Evolutionary conservation across 1,284 basidiomycete species (phyloP), one percentile per base, ranked within the genome.

Genomic region (Bondarzewia mesenterica): DNA sequence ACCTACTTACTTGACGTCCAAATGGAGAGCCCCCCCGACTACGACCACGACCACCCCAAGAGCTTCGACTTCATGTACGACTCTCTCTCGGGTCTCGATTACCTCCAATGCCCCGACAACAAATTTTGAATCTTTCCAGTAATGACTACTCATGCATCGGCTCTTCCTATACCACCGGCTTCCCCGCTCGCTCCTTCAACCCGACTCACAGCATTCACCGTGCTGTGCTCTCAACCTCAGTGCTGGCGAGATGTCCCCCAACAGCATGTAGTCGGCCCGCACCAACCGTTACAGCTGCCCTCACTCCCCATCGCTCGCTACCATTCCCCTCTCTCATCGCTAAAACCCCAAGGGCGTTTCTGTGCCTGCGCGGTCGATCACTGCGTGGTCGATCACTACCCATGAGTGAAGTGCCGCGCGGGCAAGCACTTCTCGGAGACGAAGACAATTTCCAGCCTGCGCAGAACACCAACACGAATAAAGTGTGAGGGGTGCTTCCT

Each of bases 191-290:
- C 53, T 76, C 82, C 14, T 85, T 74, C 71, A 82, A 79, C 16
- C 81, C 85, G 26, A 72, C 78, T 25, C 80, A 85, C 52, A 67
- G 77, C 63, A 78, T 88, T 55, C 83, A 81, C 44, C 84, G 83
- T 20, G 82, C 81, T 39, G 74, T 80, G 42, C 74, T 86, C 61
- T 84, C 63, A 78, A 73, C 59, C 66, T 85, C 53, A 81, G 77
- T 60, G 75, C 71, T 41, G 82, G 80, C 54, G 85, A 88, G 60
- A 67, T 81, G 48, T 83, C 81, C 10, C 83, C 82, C 16, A 82
- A 86, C 60, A 75, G 78, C 54, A 69, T 79, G 50, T 68, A 73
- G 53, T 82, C 83, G 50, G 76, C 73, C 58, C 72, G 81, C 50
- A 75, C 74, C 58, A 82, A 81, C 63, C 82, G 82, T 52, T 78